phyloP scores from a whole-genome alignment of 2,329 filamentous ascomycete species.

The Venturiaceae sp. region DNA sequence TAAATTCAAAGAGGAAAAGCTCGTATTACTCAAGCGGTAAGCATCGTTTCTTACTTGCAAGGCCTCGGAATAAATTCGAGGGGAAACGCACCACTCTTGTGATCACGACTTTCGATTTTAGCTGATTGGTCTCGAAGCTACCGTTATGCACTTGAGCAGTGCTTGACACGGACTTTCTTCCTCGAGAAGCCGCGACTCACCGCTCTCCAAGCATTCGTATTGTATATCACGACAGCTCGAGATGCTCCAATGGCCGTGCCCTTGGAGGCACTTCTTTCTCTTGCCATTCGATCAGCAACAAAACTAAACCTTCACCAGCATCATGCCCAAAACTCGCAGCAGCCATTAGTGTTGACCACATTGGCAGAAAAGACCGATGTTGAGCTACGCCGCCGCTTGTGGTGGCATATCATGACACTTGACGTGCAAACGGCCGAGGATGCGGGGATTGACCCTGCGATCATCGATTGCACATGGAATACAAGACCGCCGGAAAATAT shows the following conservation, averaged over 20 bases:
- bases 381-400: constrained; percentile 2
- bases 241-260: neutral
- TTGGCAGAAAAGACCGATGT: neutral
- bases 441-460: neutral
- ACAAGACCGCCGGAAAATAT: neutral
- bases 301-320: neutral
- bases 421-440: constrained; percentile 1
- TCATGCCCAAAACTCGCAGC: neutral
- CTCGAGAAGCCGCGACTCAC: neutral
- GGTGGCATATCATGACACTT: constrained; percentile 7
- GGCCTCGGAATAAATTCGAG: neutral
- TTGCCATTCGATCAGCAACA: neutral
- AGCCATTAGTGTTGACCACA: neutral
- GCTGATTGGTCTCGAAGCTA: constrained; percentile 1
- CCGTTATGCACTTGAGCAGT: constrained; percentile 3
- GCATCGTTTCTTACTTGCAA: neutral
- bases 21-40: constrained; percentile 4
- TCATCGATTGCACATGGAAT: constrained; percentile 1
- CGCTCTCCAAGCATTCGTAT: constrained; percentile 1
- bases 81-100: neutral
- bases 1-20: constrained; percentile 4
- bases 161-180: neutral
- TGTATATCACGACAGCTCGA: neutral
- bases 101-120: no score
- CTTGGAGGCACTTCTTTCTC: neutral